These are phyloP conservation scores for Carnegiea gigantea DNA, from an alignment of 179 eudicot species.

Conservation along the genomic window DNA sequence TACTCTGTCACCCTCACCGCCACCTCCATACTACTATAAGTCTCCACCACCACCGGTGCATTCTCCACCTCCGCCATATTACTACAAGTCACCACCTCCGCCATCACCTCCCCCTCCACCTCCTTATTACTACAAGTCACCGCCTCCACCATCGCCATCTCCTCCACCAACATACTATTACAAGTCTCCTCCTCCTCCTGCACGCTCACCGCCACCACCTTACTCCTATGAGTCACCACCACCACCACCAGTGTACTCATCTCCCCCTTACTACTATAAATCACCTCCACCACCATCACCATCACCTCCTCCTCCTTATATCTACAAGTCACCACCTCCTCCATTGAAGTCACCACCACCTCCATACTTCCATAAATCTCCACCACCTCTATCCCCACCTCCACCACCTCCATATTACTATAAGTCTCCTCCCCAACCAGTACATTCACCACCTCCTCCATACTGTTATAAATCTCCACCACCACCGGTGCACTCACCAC, in stretches of 20 bases:
- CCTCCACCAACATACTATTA: constrained; percentile 9
- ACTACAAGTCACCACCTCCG: constrained; percentile 6
- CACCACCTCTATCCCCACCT: background rate
- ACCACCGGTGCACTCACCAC: constrained; percentile 19
- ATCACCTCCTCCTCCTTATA: no score
- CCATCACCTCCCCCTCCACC: background rate
- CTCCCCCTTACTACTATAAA: no score
- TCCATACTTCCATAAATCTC: background rate
- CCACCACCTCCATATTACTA: constrained; percentile 1
- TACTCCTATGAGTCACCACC: no score
- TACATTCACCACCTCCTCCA: no score
- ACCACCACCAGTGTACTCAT: no score
- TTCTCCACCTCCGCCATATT: constrained; percentile 10
- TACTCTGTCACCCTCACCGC: no score
- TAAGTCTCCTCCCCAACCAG: no score
- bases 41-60: constrained; percentile 14
- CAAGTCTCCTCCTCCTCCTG: constrained; percentile 1
- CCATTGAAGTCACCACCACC: constrained; percentile 5
- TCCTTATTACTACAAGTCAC: background rate
- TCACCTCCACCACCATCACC: no score
- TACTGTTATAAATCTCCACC: no score
- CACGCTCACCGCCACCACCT: background rate
- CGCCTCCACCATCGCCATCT: constrained; percentile 9
- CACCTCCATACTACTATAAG: constrained; percentile 7
- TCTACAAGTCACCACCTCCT: background rate